Percentiles rank a stretch among this genome's conserved stretches.
Evolutionary conservation across 2,329 filamentous ascomycete genomes (phyloP).

Genomic region (Cadophora malorum): DNA sequence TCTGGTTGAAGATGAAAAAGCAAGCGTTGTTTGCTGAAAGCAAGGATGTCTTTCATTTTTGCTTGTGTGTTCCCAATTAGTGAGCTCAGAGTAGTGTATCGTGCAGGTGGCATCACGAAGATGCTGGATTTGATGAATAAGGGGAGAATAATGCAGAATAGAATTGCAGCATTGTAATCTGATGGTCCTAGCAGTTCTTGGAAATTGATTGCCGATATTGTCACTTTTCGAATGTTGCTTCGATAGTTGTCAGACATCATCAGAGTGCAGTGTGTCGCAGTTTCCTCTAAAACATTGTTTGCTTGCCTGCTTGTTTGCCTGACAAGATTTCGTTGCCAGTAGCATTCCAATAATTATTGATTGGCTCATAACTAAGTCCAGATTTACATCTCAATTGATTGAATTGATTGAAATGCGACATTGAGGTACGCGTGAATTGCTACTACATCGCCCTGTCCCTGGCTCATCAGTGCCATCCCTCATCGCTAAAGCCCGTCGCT

Average conservation of each 20-base stretch:
- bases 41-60: not conserved
- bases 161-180: not conserved
- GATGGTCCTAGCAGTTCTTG: not conserved
- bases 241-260: not conserved
- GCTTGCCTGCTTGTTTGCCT: conserved; percentile 8
- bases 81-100: not conserved
- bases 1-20: not conserved
- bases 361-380: not conserved
- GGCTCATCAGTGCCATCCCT: conserved; percentile 7
- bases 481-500: conserved; percentile 21
- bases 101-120: not conserved
- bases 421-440: conserved; percentile 13
- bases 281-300: conserved; percentile 6
- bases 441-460: conserved; percentile 9
- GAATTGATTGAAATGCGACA: conserved; percentile 5
- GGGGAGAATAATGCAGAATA: not conserved
- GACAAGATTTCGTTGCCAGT: not conserved
- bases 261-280: not conserved
- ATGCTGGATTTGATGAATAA: not conserved
- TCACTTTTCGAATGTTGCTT: not conserved
- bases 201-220: not conserved
- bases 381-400: not conserved
- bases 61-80: not conserved
- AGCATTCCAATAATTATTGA: not conserved
- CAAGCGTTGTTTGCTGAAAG: not conserved